Base-by-base conservation (phyloP, 129 eudicot species). In the Flaveria trinervia region DNA sequence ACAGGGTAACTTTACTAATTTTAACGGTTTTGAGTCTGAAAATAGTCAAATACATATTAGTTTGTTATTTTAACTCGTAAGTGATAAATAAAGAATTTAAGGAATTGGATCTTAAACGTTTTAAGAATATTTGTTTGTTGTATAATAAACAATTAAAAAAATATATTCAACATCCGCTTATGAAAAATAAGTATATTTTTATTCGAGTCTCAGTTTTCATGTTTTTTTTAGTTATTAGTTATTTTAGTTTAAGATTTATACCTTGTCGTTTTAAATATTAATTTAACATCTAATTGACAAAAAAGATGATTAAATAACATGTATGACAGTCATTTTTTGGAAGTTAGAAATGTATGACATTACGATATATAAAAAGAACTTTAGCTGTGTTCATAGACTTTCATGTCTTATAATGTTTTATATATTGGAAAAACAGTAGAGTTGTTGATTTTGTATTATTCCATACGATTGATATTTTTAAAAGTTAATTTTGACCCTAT, bases 281-380 rank as follows among this genome's bases (percentile, higher is more conserved):
- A 15, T 30, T 13, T 15, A 64, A 30, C 69, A 64, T 28, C 18
- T 14, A 15, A 7, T 12, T 64, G 11, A 64, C 5, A 64, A 15
- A 64, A 44, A 64, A 33, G 23, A 7, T 64, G 0, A 15, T 64
- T 64, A 30, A 64, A 64, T 28, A 30, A 15, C 69, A 64, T 30
- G 43, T 64, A 30, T 8, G 22, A n/a, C 69, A 13, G 69, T 8
- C 71, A 66, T 41, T 39, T 65, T 66, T 41, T n/a, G 71, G 71
- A 66, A 8, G 71, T 36, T 39, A 36, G 16, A 41, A 39, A 18
- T 2, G 41, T 17, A 66, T 39, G 51, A 9, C 26, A 14, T 16
- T 66, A 36, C 2, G 50, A n/a, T n/a, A 50, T 16, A 9, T 16
- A 16, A 36, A 66, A 10, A 66, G 7, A 15, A 28, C 25, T 54